Evolutionary conservation across 192 early-diverging fungal species (phyloP).

Genomic region (Physocladia obscura): DNA sequence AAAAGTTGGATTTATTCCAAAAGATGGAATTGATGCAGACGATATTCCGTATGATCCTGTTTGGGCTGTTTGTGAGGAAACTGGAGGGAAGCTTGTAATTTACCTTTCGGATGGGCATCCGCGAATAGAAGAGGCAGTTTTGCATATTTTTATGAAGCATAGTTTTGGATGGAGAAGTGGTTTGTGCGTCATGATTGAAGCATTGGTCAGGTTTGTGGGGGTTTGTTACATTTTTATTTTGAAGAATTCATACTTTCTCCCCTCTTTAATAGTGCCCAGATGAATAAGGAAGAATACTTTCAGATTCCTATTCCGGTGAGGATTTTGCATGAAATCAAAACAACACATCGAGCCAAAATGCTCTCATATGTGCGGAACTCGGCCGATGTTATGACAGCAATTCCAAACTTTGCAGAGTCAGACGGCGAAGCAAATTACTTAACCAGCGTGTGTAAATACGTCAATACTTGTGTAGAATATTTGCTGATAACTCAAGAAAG

Average conservation of each 20-base stretch:
- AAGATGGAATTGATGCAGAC: not conserved
- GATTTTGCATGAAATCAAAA: slow-evolving; percentile 23
- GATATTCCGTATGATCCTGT: not conserved
- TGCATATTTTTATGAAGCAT: slow-evolving; percentile 30
- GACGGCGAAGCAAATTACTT: slow-evolving; percentile 16
- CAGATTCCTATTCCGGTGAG: slow-evolving; percentile 32
- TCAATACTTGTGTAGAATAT: slow-evolving; percentile 22
- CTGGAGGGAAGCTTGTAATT: not conserved
- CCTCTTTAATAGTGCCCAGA: slow-evolving; percentile 16
- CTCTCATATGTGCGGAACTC: slow-evolving; percentile 26
- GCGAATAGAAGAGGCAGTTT: slow-evolving; percentile 20
- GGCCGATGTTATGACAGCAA: not conserved
- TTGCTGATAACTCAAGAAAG: slow-evolving; percentile 20
- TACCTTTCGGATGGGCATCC: slow-evolving; percentile 10
- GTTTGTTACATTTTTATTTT: no score
- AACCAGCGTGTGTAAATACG: not conserved
- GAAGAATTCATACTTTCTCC: not conserved
- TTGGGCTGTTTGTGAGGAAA: not conserved
- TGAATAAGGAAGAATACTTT: not conserved
- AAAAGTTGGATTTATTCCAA: not conserved
- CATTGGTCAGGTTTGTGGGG: slow-evolving; percentile 9
- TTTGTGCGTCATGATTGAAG: slow-evolving; percentile 25
- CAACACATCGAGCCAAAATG: slow-evolving; percentile 20
- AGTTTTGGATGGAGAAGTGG: slow-evolving; percentile 12
- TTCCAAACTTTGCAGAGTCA: not conserved